Base-by-base conservation (phyloP, 2,329 filamentous ascomycete genomes). In the Ophiostoma perfectum region DNA sequence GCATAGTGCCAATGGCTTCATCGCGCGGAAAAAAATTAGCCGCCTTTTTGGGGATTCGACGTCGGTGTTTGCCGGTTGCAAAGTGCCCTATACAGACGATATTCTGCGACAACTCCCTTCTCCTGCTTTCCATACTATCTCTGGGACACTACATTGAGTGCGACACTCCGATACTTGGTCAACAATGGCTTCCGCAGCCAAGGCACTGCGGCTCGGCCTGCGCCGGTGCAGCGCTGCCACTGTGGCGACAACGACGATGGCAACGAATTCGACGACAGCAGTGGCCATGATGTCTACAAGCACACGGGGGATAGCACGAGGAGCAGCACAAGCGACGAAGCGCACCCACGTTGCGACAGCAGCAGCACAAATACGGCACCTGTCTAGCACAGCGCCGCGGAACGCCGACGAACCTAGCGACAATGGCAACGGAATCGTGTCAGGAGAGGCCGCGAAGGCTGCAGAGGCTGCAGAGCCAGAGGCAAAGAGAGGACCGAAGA, bases 161-260 rank as follows among this genome's bases (percentile, higher is more conserved):
- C 27, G 27, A 52, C 49, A 14, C 45, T n/a, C 55, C 27, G 5
- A 60, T 38, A 60, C 55, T 55, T 18, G 27, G 27, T 9, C 41
- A 39, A 64, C 36, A 62, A 81, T 81, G 80, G 78, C 79, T 73
- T 78, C 78, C 69, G 76, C 77, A 70, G 76, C 78, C 71, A 77
- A 76, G 72, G 75, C 79, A 16, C 74, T 81, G 74, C 78, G 79
- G 74, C 74, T 79, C 67, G 77, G 76, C 71, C 73, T 79, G 70
- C 78, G 77, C 73, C 75, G 75, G 70, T 75, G 76, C 73, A 76
- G 76, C 67, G 70, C 68, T 39, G 65, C 72, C 36, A 45, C 45
- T 12, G 41, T 47, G 62, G n/a, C 49, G 44, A 65, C 63, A n/a
- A 39, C 71, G 16, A 64, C 41, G 38, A 3, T 27, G 12, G 38